Conservation (phyloP, 2,329 filamentous ascomycete species). For the Pseudopyricularia cyperi region DNA sequence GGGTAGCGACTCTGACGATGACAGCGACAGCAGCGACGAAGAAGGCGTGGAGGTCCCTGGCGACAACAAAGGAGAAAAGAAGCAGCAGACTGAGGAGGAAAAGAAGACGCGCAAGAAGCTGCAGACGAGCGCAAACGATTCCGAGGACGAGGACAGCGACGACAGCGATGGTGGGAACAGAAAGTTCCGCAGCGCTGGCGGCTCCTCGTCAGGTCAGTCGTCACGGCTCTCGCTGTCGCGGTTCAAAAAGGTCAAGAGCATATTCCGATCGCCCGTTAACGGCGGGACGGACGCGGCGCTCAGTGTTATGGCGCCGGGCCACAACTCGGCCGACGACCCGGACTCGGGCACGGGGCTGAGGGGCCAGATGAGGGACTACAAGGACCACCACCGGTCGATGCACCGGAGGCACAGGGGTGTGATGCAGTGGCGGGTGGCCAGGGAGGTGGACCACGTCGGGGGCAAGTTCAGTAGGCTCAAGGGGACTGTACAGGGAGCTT, state of each 20-base stretch:
- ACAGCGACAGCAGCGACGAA: constrained; percentile 14
- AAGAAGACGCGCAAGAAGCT: constrained; percentile 17
- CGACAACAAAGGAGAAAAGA: background rate
- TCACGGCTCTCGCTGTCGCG: background rate
- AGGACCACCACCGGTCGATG: constrained; percentile 41
- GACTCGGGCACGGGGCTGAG: constrained; percentile 31
- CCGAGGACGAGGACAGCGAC: constrained; percentile 5
- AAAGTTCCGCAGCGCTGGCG: background rate
- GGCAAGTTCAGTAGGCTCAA: constrained; percentile 40
- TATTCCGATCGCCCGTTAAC: constrained; percentile 12
- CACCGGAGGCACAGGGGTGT: constrained; percentile 54
- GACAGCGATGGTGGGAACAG: constrained; percentile 4
- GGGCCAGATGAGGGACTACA: constrained; percentile 46
- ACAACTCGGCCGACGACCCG: constrained; percentile 17
- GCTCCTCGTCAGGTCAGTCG: background rate
- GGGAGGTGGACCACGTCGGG: constrained; percentile 37
- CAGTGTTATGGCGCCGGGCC: constrained; percentile 5
- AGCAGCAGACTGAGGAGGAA: constrained; percentile 17
- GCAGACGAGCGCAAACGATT: constrained; percentile 16
- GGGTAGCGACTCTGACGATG: constrained; percentile 9
- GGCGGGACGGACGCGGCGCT: constrained; percentile 6
- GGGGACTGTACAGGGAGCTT: constrained; percentile 41
- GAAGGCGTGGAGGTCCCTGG: constrained; percentile 17
- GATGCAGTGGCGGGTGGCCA: constrained; percentile 59
- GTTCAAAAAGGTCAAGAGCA: constrained; percentile 10